phyloP scores from a whole-genome alignment of 2,329 filamentous ascomycete genomes.

The Aspergillus sp. region DNA sequence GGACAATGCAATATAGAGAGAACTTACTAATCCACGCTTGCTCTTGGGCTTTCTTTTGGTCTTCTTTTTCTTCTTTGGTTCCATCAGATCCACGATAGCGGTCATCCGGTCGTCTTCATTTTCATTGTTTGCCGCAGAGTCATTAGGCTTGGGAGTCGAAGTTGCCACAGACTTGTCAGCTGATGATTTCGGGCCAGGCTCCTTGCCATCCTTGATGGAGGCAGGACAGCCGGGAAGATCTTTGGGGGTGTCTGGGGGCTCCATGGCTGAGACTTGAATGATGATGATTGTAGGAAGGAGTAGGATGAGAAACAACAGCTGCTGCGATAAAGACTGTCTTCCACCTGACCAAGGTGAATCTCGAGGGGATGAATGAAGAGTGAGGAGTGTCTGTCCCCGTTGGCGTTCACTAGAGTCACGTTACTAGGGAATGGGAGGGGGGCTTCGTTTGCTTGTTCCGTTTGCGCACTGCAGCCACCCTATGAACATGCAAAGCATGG shows the following conservation, averaged over 20 bases:
- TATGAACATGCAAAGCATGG: too few relatives aligned
- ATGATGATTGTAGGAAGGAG: not conserved
- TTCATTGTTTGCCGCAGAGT: not conserved
- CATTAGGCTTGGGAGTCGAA: not conserved
- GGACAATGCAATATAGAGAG: not conserved
- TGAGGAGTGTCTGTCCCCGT: not conserved
- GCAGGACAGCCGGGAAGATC: not conserved
- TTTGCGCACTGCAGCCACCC: not conserved
- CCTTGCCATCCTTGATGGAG: not conserved
- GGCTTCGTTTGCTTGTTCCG: not conserved
- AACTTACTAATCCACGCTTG: conserved; percentile 33
- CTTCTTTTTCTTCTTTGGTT: conserved; percentile 35
- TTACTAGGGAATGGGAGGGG: not conserved
- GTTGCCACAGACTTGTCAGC: not conserved
- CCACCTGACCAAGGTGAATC: not conserved
- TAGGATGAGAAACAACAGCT: not conserved
- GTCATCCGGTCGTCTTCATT: not conserved
- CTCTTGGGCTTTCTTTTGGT: conserved; percentile 39
- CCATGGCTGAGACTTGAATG: not conserved
- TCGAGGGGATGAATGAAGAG: not conserved
- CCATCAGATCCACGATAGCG: conserved; percentile 8
- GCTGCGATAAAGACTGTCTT: not conserved
- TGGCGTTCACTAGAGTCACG: not conserved
- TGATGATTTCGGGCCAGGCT: not conserved
- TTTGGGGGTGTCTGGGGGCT: not conserved